Percentiles rank a stretch among this genome's conserved stretches.
Evolutionary conservation across 2,329 filamentous ascomycete species (phyloP).

Genomic region (Aspergillus quadricinctus): DNA sequence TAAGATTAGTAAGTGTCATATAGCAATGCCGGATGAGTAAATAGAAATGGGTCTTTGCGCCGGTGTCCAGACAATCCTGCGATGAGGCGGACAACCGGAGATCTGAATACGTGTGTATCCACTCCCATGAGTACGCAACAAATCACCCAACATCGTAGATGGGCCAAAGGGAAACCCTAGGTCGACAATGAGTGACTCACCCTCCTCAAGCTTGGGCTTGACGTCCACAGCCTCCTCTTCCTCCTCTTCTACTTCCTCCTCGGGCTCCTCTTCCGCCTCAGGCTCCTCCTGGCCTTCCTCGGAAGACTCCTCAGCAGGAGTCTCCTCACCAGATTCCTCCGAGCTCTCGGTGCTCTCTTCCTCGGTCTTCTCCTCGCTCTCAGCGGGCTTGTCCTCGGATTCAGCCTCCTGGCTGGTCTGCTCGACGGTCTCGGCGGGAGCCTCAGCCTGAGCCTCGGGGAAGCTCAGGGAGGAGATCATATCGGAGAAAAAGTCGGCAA

Average conservation of each 20-base stretch:
- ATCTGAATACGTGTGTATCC: neutral
- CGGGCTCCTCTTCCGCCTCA: conserved; percentile 63
- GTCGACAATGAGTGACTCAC: conserved; percentile 54
- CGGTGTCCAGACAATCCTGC: neutral
- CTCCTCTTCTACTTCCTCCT: conserved; percentile 76
- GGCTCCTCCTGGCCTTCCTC: conserved; percentile 53
- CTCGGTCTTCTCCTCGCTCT: conserved; percentile 49
- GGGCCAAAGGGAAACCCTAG: neutral
- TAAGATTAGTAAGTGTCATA: conserved; percentile 4
- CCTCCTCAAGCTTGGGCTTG: conserved; percentile 86
- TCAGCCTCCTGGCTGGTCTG: conserved; percentile 50
- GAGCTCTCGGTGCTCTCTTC: conserved; percentile 39
- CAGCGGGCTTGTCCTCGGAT: conserved; percentile 46
- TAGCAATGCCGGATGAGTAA: conserved; percentile 3
- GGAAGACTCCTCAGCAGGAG: conserved; percentile 45
- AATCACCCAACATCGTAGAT: neutral
- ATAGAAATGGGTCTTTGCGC: neutral
- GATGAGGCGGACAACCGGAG: neutral
- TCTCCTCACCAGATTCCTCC: conserved; percentile 34
- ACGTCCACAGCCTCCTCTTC: conserved; percentile 78
- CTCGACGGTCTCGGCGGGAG: conserved; percentile 49
- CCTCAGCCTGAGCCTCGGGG: conserved; percentile 58
- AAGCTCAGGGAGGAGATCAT: conserved; percentile 62
- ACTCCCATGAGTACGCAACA: neutral
- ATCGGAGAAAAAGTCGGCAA: conserved; percentile 62